phyloP scores from a whole-genome alignment of 2,329 filamentous ascomycete genomes.

The Cytospora mali region DNA sequence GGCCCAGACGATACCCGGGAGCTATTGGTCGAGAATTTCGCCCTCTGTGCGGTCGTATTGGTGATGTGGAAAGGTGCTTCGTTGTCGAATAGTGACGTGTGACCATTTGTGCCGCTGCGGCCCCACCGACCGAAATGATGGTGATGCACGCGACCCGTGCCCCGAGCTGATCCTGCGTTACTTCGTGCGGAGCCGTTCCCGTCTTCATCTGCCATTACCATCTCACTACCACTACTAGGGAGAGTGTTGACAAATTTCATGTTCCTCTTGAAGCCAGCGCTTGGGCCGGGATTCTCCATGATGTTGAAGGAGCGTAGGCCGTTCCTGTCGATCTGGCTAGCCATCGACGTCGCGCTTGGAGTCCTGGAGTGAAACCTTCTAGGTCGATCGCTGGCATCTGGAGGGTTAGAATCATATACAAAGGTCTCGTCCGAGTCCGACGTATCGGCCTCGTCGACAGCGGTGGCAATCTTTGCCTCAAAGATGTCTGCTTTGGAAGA shows the following conservation, averaged over 20 bases:
- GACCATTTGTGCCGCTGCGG: conserved; percentile 66
- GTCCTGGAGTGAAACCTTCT: conserved; percentile 89
- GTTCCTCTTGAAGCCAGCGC: conserved; percentile 75
- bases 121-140: conserved; percentile 74
- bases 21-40: conserved; percentile 59
- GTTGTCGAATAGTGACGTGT: conserved; percentile 73
- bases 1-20: conserved; percentile 68
- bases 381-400: conserved; percentile 64
- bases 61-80: conserved; percentile 69
- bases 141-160: conserved; percentile 76
- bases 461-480: conserved; percentile 93
- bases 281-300: conserved; percentile 58
- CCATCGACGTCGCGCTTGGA: conserved; percentile 87
- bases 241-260: conserved; percentile 95
- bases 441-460: conserved; percentile 93
- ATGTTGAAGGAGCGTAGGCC: conserved; percentile 66
- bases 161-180: conserved; percentile 63
- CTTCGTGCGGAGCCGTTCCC: conserved; percentile 65
- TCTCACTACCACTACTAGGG: conserved; percentile 59
- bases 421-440: conserved; percentile 98
- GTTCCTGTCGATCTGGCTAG: conserved; percentile 66
- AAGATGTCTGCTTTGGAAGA: conserved; percentile 98
- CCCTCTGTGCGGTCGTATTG: conserved; percentile 53
- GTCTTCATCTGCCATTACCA: conserved; percentile 64
- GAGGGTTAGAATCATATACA: conserved; percentile 97